A percentile compares a stretch with the other conserved stretches of the same genome.
These are phyloP conservation scores for Chlorella sorokiniana DNA, from an alignment of 139 green algal species.

Conservation along the genomic window DNA sequence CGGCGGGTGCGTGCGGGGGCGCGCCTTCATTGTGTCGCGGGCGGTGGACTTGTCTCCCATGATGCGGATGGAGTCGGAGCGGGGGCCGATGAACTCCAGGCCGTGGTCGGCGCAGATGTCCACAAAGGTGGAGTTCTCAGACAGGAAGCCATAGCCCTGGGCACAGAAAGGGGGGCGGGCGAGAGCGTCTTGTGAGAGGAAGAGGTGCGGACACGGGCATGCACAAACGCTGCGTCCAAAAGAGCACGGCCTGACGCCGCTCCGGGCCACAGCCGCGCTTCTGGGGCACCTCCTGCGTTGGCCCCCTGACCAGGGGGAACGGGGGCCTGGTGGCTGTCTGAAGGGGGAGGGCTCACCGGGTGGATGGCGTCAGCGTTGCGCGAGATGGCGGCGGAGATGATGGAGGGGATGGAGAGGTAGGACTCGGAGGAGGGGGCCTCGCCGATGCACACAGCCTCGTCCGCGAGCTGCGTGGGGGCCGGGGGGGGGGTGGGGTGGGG, in stretches of 20 bases:
- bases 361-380: conserved; percentile 89
- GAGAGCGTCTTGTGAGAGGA: neutral
- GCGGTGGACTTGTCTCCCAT: conserved; percentile 98
- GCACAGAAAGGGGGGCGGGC: neutral
- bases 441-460: conserved; percentile 95
- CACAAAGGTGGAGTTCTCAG: conserved; percentile 95
- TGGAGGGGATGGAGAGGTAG: conserved; percentile 95
- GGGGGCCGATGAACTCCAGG: conserved; percentile 97
- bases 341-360: conserved; percentile 85
- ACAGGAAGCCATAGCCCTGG: conserved; percentile 96
- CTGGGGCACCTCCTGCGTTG: too few species aligned
- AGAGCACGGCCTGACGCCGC: too few species aligned
- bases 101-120: conserved; percentile 96
- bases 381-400: conserved; percentile 89
- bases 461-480: conserved; percentile 71
- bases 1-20: neutral
- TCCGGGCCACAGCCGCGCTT: too few species aligned
- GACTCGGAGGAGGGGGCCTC: conserved; percentile 82
- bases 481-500: neutral
- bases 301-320: too few species aligned
- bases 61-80: conserved; percentile 82
- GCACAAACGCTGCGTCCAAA: too few species aligned
- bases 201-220: neutral
- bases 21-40: conserved; percentile 91
- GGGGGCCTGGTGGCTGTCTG: too few species aligned